Conservation (phyloP, 352 stramenopile genomes). For the Globisporangium echinulatum region DNA sequence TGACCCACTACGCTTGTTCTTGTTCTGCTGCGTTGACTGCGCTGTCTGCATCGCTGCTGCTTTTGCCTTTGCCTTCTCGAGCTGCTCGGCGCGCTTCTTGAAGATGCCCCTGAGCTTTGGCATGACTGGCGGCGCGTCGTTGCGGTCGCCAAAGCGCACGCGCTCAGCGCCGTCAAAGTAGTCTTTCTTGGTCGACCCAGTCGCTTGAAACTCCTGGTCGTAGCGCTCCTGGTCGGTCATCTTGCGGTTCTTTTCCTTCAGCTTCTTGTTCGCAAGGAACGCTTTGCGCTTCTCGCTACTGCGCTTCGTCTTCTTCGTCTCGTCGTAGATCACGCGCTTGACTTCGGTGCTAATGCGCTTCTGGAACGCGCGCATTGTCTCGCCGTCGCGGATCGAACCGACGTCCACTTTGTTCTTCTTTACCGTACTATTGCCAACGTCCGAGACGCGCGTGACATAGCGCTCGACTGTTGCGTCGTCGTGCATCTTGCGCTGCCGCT, state of each 20-base stretch:
- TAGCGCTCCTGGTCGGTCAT: slow-evolving; percentile 81
- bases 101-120: slow-evolving; percentile 79
- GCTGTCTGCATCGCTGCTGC: too few relatives aligned
- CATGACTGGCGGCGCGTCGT: slow-evolving; percentile 77
- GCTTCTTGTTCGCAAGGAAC: slow-evolving; percentile 73
- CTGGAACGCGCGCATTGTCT: slow-evolving; percentile 82
- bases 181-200: slow-evolving; percentile 60
- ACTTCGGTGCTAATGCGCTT: slow-evolving; percentile 81
- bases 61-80: slow-evolving; percentile 23
- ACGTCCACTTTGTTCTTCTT: slow-evolving; percentile 49
- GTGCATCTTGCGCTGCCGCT: slow-evolving; percentile 58
- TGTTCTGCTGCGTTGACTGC: background rate
- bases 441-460: slow-evolving; percentile 51
- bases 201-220: slow-evolving; percentile 67
- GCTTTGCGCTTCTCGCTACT: slow-evolving; percentile 73
- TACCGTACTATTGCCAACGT: slow-evolving; percentile 29
- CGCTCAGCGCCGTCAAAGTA: slow-evolving; percentile 57
- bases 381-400: slow-evolving; percentile 46
- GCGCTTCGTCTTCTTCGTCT: slow-evolving; percentile 66
- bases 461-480: slow-evolving; percentile 60
- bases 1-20: background rate
- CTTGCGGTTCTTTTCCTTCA: slow-evolving; percentile 61
- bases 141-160: slow-evolving; percentile 69
- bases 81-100: slow-evolving; percentile 61
- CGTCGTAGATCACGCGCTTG: slow-evolving; percentile 80